A percentile compares a stretch with the other conserved stretches of the same genome.
Conservation (phyloP, 768 basidiomycete genomes). For the Trametes punicea region DNA sequence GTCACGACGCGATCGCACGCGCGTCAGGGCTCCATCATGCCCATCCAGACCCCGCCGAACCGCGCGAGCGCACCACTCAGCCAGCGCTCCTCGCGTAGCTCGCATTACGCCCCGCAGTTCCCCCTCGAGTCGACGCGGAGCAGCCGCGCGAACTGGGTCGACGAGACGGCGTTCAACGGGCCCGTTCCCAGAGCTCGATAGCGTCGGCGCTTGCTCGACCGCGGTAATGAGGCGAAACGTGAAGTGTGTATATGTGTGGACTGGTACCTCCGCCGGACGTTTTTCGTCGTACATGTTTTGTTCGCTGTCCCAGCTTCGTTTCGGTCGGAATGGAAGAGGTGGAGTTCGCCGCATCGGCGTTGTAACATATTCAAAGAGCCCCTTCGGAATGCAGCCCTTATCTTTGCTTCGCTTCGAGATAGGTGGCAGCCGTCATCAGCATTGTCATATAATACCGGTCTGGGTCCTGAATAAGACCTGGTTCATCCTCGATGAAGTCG, state of each 20-base stretch:
- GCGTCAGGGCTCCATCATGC: slow-evolving; percentile 10
- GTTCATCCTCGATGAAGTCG: too few relatives aligned
- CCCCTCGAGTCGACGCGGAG: slow-evolving; percentile 8
- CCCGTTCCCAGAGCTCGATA: not conserved
- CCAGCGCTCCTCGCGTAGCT: not conserved
- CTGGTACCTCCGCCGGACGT: not conserved
- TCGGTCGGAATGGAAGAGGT: not conserved
- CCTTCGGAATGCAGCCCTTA: too few relatives aligned
- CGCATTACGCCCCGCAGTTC: slow-evolving; percentile 19
- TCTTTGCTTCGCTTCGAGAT: too few relatives aligned
- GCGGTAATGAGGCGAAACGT: not conserved
- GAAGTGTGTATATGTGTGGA: too few relatives aligned
- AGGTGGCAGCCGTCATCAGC: too few relatives aligned
- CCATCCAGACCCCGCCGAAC: slow-evolving; percentile 6
- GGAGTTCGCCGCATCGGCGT: not conserved
- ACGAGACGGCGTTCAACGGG: slow-evolving; percentile 43
- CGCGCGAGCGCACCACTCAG: slow-evolving; percentile 5
- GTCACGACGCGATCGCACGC: slow-evolving; percentile 1
- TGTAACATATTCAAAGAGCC: too few relatives aligned
- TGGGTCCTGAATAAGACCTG: too few relatives aligned
- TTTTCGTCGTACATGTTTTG: not conserved
- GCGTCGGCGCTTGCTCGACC: not conserved
- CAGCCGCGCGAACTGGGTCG: slow-evolving; percentile 39
- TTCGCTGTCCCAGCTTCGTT: not conserved
- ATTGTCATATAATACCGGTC: too few relatives aligned